These are phyloP conservation scores for Pisolithus thermaeus DNA, from an alignment of 1,284 basidiomycete species.

Conservation along the genomic window DNA sequence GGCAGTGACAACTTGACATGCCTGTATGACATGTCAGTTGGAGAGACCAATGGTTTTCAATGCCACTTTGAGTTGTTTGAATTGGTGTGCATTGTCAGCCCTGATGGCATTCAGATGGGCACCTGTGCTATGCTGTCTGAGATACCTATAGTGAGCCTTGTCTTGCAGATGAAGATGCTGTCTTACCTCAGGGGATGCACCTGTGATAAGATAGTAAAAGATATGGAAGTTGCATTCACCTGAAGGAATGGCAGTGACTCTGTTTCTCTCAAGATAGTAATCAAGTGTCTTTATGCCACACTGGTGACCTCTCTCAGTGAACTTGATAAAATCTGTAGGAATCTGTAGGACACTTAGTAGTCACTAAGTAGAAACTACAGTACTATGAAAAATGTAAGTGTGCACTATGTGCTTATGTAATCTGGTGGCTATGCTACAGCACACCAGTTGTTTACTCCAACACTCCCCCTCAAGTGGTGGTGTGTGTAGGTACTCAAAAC, in stretches of 20 bases:
- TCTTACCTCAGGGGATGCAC: constrained; percentile 83
- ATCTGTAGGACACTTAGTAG: too few species aligned
- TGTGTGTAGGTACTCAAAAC: too few species aligned
- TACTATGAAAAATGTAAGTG: too few species aligned
- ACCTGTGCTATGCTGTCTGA: constrained; percentile 57
- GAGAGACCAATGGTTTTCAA: constrained; percentile 91
- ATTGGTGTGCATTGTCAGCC: constrained; percentile 77
- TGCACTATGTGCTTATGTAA: too few species aligned
- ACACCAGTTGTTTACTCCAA: too few species aligned
- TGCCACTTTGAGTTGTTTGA: constrained; percentile 89
- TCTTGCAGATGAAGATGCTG: constrained; percentile 81
- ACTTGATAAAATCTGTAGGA: constrained; percentile 24
- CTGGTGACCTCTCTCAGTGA: constrained; percentile 83
- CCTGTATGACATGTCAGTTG: constrained; percentile 89
- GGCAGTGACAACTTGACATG: constrained; percentile 90
- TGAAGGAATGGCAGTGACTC: constrained; percentile 73
- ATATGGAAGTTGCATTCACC: constrained; percentile 96
- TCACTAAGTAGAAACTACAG: too few species aligned
- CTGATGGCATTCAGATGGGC: constrained; percentile 41
- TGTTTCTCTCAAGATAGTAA: constrained; percentile 91
- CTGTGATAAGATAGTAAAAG: constrained; percentile 92
- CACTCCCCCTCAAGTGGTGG: too few species aligned
- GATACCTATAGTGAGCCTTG: constrained; percentile 77
- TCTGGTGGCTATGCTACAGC: too few species aligned
- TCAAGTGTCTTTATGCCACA: constrained; percentile 93